These are phyloP conservation scores for Carnegiea gigantea DNA, from an alignment of 179 eudicot genomes.

Conservation along the genomic window DNA sequence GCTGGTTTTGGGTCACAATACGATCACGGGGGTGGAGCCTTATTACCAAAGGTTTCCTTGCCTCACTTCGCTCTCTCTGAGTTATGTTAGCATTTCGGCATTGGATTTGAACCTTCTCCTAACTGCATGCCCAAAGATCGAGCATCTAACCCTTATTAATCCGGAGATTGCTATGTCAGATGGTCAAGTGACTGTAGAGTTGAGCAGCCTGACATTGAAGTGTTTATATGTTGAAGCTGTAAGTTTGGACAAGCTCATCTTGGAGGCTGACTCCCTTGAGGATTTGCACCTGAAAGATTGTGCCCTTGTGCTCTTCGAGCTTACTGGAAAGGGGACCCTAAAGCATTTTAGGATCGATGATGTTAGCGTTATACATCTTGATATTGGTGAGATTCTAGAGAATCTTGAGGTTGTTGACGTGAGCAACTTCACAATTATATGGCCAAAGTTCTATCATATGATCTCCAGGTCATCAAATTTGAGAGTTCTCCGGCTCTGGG, in stretches of 20 bases:
- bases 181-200: constrained; percentile 66
- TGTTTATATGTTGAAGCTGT: constrained; percentile 68
- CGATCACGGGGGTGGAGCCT: constrained; percentile 80
- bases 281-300: constrained; percentile 85
- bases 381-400: constrained; percentile 62
- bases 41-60: constrained; percentile 75
- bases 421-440: constrained; percentile 69
- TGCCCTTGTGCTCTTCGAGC: constrained; percentile 62
- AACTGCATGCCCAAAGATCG: constrained; percentile 78
- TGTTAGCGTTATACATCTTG: constrained; percentile 77
- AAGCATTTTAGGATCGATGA: constrained; percentile 63
- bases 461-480: constrained; percentile 59
- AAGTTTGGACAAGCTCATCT: constrained; percentile 77
- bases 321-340: constrained; percentile 61
- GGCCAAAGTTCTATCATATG: constrained; percentile 73
- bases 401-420: constrained; percentile 69
- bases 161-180: constrained; percentile 81
- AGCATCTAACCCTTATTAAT: constrained; percentile 49
- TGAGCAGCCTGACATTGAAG: constrained; percentile 68
- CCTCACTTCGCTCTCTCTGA: constrained; percentile 71
- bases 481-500: constrained; percentile 76
- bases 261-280: constrained; percentile 84
- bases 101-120: constrained; percentile 77
- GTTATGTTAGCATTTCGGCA: constrained; percentile 76
- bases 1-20: constrained; percentile 64